Base-by-base conservation (phyloP, 768 basidiomycete genomes). In the Cyclocybe cylindracea region DNA sequence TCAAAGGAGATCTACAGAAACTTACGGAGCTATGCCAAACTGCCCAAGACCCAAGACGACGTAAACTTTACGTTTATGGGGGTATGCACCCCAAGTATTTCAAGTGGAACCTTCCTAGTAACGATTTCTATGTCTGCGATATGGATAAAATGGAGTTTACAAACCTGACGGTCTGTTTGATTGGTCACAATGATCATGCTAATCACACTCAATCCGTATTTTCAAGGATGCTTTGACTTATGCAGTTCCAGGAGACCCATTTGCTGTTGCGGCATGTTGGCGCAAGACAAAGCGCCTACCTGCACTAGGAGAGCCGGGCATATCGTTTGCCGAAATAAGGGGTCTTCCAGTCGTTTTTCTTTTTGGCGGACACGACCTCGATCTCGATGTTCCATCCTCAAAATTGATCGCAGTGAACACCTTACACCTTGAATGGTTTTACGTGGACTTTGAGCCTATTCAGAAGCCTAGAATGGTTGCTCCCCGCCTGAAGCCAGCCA, bases 51-150 rank as follows among this genome's bases (percentile, higher is more conserved):
- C 36, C 44, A 32, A 9, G 24, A n/a, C 29, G 35, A 11, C 36
- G 43, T 10, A 51, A 51, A 18, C 37, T 51, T 8, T 51, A 24
- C 14, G 31, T 51, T 4, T 39, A 51, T 18, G 50, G 50, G 16
- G 50, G 50, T 4, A 36, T 24, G 16, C n/a, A 44, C 7, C 37
- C 13, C 1, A 37, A 16, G 5, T 40, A 50, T 24, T 24, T 24
- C 14, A 24, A 50, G n/a, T 1, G 13, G 5, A 35, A 50, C 10
- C 18, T 43, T 13, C 49, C 49, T 0, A 36, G 31, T 14, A 34
- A 40, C 7, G 35, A 43, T 43, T 36, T 50, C 2, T 42, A 50
- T 35, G 34, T 50, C 8, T 50, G 40, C 14, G 49, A 50, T 35
- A 50, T 42, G 11, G 9, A 18, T 9, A 43, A 40, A n/a, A 50